Base-by-base conservation (phyloP, 306 rosid species). In the Glycine latifolia region DNA sequence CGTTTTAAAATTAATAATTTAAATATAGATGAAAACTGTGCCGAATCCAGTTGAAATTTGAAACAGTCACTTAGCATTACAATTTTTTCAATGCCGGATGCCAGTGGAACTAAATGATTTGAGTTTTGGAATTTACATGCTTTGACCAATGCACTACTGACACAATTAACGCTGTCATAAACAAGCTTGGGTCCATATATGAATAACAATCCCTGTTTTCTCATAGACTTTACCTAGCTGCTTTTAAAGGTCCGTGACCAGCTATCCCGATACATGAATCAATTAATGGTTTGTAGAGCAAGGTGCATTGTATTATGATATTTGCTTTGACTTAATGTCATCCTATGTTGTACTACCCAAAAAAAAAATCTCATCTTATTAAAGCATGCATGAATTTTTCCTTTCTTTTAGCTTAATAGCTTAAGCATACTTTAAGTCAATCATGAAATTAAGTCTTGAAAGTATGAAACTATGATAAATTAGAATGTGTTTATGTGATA, bases 291-390 rank as follows among this genome's bases (percentile, higher is more conserved):
- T 35, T 15, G 8, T 10, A 8, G 35, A 52, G 31, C 52, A 78
- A 78, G 83, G 47, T 83, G 31, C 87, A 9, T 78, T 83, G 87
- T 60, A 83, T 67, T 61, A 62, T 77, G 65, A 20, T 62, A 61
- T 61, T 43, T 76, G 8, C 74, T 71, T 78, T 83, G 75, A 83
- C 81, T 67, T 75, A 55, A 56, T 67, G 11, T 8, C 16, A 12
- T 8, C 63, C 31, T 26, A 26, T 26, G 31, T 13, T 52, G 58
- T 13, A 26, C 31, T 26, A 26, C 31, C 31, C 31, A 26, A 26
- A 26, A 26, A 1, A 26, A 1, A 26, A 0, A 26, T 26, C 31
- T 26, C 58, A 1, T 13, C 63, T 14, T 35, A 10, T 13, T 65
- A 48, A 9, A 46, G 8, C 70, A 46, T 55, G 8, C 70, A 46